Evolutionary conservation across 73 alveolate genomes (phyloP), one percentile per base, ranked within the genome.

Genomic region (Effrenium voratum): DNA sequence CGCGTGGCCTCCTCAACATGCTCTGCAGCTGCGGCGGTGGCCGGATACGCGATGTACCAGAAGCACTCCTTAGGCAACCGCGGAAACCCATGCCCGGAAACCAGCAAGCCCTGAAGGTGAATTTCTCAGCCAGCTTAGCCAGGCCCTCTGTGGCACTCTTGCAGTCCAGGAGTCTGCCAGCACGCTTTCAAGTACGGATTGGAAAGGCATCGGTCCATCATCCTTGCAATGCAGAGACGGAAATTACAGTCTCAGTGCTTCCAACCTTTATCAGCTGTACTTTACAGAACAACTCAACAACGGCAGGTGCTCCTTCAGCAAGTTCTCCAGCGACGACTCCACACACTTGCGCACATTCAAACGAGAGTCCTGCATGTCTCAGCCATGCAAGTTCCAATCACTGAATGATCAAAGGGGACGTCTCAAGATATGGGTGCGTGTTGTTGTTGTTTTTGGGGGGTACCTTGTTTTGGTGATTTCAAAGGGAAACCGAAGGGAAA

Each of bases 181-280:
- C 77, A 82, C 93, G 28, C 93, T 36, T 43, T 52, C 49, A 52
- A 82, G 49, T 50, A 82, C 75, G 22, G 52, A 22, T 60, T 82
- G 57, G 93, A 82, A 82, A 19, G 73, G 76, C 93, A 82, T 47
- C 50, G 93, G 93, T 34, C 93, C 93, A n/a, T 34, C 93, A 8
- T 8, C 93, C 70, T 80, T 8, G 40, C 77, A n/a, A n/a, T n/a
- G n/a, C n/a, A n/a, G n/a, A n/a, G n/a, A n/a, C n/a, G n/a, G n/a
- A n/a, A n/a, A n/a, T n/a, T n/a, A n/a, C n/a, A n/a, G n/a, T n/a
- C n/a, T n/a, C n/a, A n/a, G n/a, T n/a, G n/a, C n/a, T n/a, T n/a
- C n/a, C n/a, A n/a, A n/a, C n/a, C n/a, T n/a, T n/a, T n/a, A n/a
- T n/a, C n/a, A n/a, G n/a, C n/a, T n/a, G n/a, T n/a, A n/a, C n/a